Percentiles rank a stretch among this genome's conserved stretches.
Evolutionary conservation across 148 eudicot species (phyloP).

Genomic region (Vaccinium corymbosum): DNA sequence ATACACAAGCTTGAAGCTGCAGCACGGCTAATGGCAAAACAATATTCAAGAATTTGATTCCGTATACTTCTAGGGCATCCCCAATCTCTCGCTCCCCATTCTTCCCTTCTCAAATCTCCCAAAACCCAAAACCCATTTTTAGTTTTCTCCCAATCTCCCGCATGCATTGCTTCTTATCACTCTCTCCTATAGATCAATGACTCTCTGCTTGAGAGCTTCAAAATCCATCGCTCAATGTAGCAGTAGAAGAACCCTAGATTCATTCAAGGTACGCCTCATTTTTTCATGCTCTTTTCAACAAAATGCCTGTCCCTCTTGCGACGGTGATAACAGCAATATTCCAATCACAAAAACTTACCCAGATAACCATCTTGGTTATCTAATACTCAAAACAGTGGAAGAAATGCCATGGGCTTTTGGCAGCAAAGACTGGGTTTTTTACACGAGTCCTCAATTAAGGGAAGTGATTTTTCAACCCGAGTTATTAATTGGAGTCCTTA

Average conservation of each 20-base stretch:
- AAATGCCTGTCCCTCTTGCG: conserved; percentile 10
- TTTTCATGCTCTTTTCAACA: conserved; percentile 18
- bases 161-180: conserved; percentile 8
- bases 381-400: conserved; percentile 28
- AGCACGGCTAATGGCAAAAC: background rate
- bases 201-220: conserved; percentile 38
- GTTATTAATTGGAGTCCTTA: conserved; percentile 36
- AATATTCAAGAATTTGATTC: background rate
- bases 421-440: conserved; percentile 15
- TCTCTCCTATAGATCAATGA: conserved; percentile 31
- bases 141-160: background rate
- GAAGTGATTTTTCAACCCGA: conserved; percentile 33
- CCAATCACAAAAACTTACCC: background rate
- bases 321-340: background rate
- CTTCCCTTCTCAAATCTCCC: background rate
- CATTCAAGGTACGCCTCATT: conserved; percentile 34
- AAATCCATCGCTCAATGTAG: conserved; percentile 28
- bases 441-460: conserved; percentile 17
- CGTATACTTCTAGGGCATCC: background rate
- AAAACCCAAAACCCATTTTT: background rate
- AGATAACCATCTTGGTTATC: conserved; percentile 17
- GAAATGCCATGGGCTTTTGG: conserved; percentile 32
- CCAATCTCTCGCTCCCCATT: background rate
- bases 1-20: background rate
- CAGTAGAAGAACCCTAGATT: conserved; percentile 6